phyloP scores from a whole-genome alignment of 73 alveolate species.

The Symbiodinium natans region DNA sequence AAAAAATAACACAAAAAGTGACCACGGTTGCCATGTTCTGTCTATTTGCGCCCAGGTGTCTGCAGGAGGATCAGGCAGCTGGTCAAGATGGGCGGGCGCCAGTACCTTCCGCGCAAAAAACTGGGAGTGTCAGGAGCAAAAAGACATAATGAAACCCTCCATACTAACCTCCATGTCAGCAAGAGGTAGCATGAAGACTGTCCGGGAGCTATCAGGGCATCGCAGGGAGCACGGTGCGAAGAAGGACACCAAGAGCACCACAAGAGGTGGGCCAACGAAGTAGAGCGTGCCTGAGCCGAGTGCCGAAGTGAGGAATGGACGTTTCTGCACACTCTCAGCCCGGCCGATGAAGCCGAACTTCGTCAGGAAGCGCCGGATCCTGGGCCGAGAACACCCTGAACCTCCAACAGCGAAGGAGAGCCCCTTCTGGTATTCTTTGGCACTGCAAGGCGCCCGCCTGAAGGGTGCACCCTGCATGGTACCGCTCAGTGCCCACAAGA shows the following conservation, averaged over 20 bases:
- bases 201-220: neutral
- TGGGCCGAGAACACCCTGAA: too few relatives aligned
- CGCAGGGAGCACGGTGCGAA: constrained; percentile 84
- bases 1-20: neutral
- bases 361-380: constrained; percentile 18
- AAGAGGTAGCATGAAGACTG: neutral
- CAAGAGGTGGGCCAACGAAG: constrained; percentile 55
- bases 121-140: neutral
- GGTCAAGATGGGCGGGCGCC: constrained; percentile 81
- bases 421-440: too few relatives aligned
- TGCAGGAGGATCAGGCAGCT: constrained; percentile 46
- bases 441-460: constrained; percentile 19
- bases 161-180: neutral
- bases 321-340: too few relatives aligned
- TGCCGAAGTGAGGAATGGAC: neutral
- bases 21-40: too few relatives aligned
- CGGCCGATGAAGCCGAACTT: constrained; percentile 56
- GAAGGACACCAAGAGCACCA: constrained; percentile 54
- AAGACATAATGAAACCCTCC: neutral
- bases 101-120: constrained; percentile 37
- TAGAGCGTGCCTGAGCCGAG: constrained; percentile 53
- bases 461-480: constrained; percentile 64
- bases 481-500: constrained; percentile 24
- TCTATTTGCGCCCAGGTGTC: neutral
- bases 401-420: too few relatives aligned